phyloP scores from a whole-genome alignment of 2,329 filamentous ascomycete species.

The Fusarium siculi region DNA sequence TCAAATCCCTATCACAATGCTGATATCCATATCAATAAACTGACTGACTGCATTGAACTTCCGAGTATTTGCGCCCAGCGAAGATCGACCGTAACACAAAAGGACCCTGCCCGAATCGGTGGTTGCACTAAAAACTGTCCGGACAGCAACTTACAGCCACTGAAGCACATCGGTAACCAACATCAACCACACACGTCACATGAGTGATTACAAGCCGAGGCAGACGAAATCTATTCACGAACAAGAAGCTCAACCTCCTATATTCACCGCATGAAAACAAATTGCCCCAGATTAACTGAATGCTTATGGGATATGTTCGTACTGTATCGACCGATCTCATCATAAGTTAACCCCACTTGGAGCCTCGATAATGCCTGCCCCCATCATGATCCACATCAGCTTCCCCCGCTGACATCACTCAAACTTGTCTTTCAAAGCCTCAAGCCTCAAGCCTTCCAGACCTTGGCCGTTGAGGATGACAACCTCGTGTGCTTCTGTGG shows the following conservation, averaged over 20 bases:
- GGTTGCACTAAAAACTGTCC: background rate
- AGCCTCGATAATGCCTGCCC: conserved; percentile 6
- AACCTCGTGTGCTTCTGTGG: background rate
- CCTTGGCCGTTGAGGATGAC: conserved; percentile 1
- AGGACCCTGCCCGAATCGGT: conserved; percentile 20
- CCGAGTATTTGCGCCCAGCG: background rate
- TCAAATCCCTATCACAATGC: background rate
- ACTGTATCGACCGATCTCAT: background rate
- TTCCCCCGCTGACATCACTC: conserved; percentile 31
- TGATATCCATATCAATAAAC: background rate
- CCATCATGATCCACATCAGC: conserved; percentile 21
- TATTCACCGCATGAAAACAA: background rate
- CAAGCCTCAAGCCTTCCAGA: background rate
- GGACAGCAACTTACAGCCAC: background rate
- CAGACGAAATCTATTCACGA: background rate
- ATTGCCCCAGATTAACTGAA: background rate
- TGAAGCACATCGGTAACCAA: background rate
- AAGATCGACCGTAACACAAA: conserved; percentile 18
- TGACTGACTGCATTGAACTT: conserved; percentile 5
- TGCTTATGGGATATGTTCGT: background rate
- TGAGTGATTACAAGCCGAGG: conserved; percentile 15
- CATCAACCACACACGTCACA: conserved; percentile 15
- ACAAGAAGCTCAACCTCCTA: background rate
- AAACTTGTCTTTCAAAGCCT: background rate
- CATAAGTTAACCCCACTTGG: conserved; percentile 16